These are phyloP conservation scores for Teratosphaeria gauchensis DNA, from an alignment of 2,329 filamentous ascomycete genomes.

Conservation along the genomic window DNA sequence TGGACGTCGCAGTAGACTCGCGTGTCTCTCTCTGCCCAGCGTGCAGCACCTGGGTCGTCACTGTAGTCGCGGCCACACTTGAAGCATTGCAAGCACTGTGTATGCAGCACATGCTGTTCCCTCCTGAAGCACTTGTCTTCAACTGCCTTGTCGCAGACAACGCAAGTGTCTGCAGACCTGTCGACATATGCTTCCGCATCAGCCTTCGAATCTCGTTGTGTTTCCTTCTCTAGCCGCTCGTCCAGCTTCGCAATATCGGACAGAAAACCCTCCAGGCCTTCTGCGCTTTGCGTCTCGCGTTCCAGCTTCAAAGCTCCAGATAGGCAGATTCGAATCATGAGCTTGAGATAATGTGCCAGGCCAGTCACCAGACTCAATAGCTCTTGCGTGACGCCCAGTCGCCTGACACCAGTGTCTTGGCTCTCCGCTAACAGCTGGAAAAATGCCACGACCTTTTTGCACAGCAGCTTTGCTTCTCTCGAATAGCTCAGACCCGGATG, in stretches of 20 bases:
- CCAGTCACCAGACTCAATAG: slow-evolving; percentile 95
- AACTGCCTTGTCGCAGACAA: slow-evolving; percentile 71
- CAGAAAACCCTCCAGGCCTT: slow-evolving; percentile 73
- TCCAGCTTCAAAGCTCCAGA: slow-evolving; percentile 89
- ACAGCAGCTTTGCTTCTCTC: slow-evolving; percentile 95
- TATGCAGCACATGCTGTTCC: slow-evolving; percentile 71
- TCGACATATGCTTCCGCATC: slow-evolving; percentile 36
- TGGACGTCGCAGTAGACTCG: slow-evolving; percentile 55
- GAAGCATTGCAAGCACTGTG: slow-evolving; percentile 61
- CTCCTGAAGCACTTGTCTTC: slow-evolving; percentile 83
- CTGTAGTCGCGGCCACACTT: slow-evolving; percentile 68
- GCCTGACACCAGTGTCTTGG: slow-evolving; percentile 79
- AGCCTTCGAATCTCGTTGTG: slow-evolving; percentile 35
- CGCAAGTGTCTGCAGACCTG: slow-evolving; percentile 62
- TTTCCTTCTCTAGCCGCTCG: slow-evolving; percentile 60
- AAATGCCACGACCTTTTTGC: slow-evolving; percentile 98
- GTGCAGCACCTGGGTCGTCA: slow-evolving; percentile 56
- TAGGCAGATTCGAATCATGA: slow-evolving; percentile 91
- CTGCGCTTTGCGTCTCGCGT: slow-evolving; percentile 63
- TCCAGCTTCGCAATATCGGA: slow-evolving; percentile 80
- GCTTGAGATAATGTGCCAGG: slow-evolving; percentile 91
- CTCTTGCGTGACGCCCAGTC: slow-evolving; percentile 93
- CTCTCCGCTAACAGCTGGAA: slow-evolving; percentile 92
- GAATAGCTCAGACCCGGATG: slow-evolving; percentile 72
- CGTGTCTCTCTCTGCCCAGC: slow-evolving; percentile 58